A percentile compares a stretch with the other conserved stretches of the same genome.
Evolutionary conservation across 768 basidiomycete genomes (phyloP).

Genomic region (Russula foetens): DNA sequence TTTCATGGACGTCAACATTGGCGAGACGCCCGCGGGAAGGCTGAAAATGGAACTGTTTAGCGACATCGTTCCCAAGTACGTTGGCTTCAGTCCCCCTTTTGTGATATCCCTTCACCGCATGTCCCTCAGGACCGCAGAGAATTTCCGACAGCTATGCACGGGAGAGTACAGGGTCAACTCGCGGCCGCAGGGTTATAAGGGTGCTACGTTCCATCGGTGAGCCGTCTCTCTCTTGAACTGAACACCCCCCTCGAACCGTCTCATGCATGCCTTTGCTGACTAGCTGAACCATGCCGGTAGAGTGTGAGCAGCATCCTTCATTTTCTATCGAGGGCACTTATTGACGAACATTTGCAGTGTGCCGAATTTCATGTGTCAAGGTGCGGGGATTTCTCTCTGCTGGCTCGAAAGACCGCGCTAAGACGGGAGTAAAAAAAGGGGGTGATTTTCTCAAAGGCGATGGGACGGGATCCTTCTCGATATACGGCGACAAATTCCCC

Average conservation of each 20-base stretch:
- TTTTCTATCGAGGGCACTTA: constrained; percentile 5
- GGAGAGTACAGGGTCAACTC: constrained; percentile 89
- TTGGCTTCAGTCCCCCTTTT: background rate
- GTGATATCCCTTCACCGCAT: background rate
- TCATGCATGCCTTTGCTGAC: constrained; percentile 25
- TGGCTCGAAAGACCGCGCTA: background rate
- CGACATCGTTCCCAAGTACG: constrained; percentile 91
- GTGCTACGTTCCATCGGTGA: constrained; percentile 86
- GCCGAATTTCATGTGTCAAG: constrained; percentile 96
- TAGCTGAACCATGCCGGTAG: constrained; percentile 32
- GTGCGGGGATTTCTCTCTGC: constrained; percentile 28
- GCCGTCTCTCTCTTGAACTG: constrained; percentile 9
- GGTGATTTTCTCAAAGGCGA: constrained; percentile 95
- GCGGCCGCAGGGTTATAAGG: constrained; percentile 86
- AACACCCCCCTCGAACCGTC: constrained; percentile 19
- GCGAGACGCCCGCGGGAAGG: constrained; percentile 90
- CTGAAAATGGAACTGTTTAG: constrained; percentile 97
- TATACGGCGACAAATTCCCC: constrained; percentile 91
- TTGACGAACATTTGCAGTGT: constrained; percentile 39
- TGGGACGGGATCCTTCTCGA: constrained; percentile 94
- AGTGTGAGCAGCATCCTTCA: constrained; percentile 48
- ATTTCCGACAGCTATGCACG: constrained; percentile 94
- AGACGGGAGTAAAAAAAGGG: constrained; percentile 39
- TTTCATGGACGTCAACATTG: constrained; percentile 96
- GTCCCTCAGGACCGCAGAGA: constrained; percentile 82